phyloP scores from a whole-genome alignment of 257 asterid genomes.

The Craterostigma plantagineum region DNA sequence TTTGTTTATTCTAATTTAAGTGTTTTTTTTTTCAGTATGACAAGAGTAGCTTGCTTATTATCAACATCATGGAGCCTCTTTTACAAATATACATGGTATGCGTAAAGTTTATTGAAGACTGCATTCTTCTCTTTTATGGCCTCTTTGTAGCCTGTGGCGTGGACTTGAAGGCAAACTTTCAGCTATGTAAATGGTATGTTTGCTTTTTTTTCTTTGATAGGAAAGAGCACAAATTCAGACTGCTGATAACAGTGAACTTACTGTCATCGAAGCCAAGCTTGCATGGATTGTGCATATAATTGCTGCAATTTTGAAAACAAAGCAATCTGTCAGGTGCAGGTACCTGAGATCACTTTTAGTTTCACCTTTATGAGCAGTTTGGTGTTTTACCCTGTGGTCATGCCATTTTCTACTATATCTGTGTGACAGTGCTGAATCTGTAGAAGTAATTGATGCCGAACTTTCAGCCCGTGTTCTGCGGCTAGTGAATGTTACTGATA shows the following conservation, averaged over 20 bases:
- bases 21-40: conserved; percentile 56
- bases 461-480: conserved; percentile 88
- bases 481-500: conserved; percentile 74
- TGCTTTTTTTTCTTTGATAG: conserved; percentile 15
- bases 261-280: conserved; percentile 72
- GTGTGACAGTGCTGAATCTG: conserved; percentile 58
- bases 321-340: conserved; percentile 82
- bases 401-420: conserved; percentile 10
- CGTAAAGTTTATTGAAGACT: conserved; percentile 8
- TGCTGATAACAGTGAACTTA: conserved; percentile 50
- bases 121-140: not conserved
- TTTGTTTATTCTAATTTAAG: conserved; percentile 4
- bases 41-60: conserved; percentile 78
- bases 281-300: conserved; percentile 94
- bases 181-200: not conserved
- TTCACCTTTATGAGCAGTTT: conserved; percentile 7
- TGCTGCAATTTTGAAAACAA: conserved; percentile 68
- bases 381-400: conserved; percentile 3
- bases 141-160: no score
- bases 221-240: conserved; percentile 68
- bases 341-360: conserved; percentile 7
- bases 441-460: conserved; percentile 91
- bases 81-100: conserved; percentile 73
- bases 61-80: conserved; percentile 75
- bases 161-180: no score